Base-by-base conservation (phyloP, 148 eudicot species). In the Fagopyrum homotropicum region DNA sequence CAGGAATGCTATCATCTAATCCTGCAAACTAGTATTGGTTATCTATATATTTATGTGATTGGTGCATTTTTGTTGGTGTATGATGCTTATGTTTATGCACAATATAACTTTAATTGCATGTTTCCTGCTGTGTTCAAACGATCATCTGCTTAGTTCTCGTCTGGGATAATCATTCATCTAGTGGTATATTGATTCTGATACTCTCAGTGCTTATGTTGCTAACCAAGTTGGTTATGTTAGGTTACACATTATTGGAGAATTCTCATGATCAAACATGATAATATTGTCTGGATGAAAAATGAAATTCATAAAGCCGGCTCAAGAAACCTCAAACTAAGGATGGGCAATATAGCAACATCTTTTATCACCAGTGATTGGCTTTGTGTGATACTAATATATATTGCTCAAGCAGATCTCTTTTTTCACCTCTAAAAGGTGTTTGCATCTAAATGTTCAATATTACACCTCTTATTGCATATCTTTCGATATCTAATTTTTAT, bases 401-500 rank as follows among this genome's bases (percentile, higher is more conserved):
- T 59, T 66, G 40, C 71, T 43, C 47, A 66, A 14, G 16, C 47
- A 2, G 17, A 12, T 40, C 16, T 12, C 16, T 35, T n/a, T 12
- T 66, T 40, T 40, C 19, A 6, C 11, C 6, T 63, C 12, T 40
- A 43, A 29, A 63, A 63, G 44, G 46, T 66, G 71, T 66, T 40
- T 26, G 30, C 30, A 19, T 40, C 46, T 35, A 66, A 45, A 35
- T 66, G 46, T 40, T 66, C 47, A 66, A 40, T 12, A 8, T 66
- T 14, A 4, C 5, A 8, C 15, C 17, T 40, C 46, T 66, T 66
- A 40, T 40, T 35, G 35, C 35, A 5, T 66, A 15, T 43, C 70
- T 35, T 40, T 35, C 57, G 3, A 5, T 66, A 43, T 66, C 19
- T 64, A 40, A 12, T 16, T 69, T 81, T 35, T 69, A 79, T 35